Base-by-base conservation (phyloP, 192 early-diverging fungal genomes). In the Ambispora gerdemannii region DNA sequence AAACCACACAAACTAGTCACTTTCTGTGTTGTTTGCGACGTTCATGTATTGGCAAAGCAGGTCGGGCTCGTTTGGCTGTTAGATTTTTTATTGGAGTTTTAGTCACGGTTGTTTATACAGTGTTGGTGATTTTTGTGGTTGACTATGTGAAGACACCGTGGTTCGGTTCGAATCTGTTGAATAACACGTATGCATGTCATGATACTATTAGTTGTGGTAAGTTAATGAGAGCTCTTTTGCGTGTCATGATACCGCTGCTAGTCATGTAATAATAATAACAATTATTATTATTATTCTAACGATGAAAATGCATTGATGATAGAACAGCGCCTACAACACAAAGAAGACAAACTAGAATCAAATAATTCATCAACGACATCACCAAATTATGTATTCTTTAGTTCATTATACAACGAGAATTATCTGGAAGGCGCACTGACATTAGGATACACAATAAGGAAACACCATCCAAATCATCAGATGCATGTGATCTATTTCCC, bases 401-500 rank as follows among this genome's bases (percentile, higher is more conserved):
- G 60, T 36, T 25, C 60, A 17, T 36, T 62, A 62, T 62, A 62
- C 20, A n/a, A 2, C 8, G 60, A 62, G 8, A 36, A 36, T 62
- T 62, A 62, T 20, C 20, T 62, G 4, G 6, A 11, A 36, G 60
- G 60, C 3, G 13, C 34, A 20, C 36, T 62, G 36, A 32, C 32
- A 15, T 36, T 62, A 20, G 60, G 60, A 20, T 62, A 62, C 32
- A 62, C 60, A 0, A 62, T 62, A 17, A 62, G 32, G 36, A 62
- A 62, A 22, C 3, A 62, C 36, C 34, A 62, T 62, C 60, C 60
- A 62, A 62, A 62, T 36, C 60, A 62, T 22, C 0, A 34, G 36
- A 62, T 62, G 60, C 32, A 62, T 38, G 20, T 62, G 22, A 17
- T 36, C 17, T 62, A 36, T 36, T 62, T 62, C 34, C 60, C 60